Percentiles rank a stretch among this genome's conserved stretches.
These are phyloP conservation scores for Solanum bulbocastanum DNA, from an alignment of 257 asterid genomes.

Conservation along the genomic window DNA sequence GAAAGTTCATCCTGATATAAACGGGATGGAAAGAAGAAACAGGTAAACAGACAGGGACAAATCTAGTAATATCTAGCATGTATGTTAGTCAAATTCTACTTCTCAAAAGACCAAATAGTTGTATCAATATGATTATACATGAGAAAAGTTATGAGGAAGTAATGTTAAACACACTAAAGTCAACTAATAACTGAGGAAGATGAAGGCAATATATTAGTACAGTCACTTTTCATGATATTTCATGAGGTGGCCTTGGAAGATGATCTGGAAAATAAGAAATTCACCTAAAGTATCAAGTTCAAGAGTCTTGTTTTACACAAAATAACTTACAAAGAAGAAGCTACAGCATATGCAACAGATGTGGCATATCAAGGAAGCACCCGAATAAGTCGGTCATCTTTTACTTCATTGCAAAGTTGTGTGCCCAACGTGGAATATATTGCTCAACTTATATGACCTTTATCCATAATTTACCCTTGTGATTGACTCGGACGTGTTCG, in stretches of 20 bases:
- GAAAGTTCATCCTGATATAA: conserved; percentile 47
- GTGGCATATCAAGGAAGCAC: neutral
- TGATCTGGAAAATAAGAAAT: neutral
- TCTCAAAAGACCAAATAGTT: neutral
- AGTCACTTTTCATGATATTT: neutral
- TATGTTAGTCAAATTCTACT: neutral
- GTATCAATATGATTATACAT: neutral
- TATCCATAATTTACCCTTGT: neutral
- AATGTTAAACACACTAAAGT: neutral
- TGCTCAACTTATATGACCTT: neutral
- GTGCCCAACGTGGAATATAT: neutral
- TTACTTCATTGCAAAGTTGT: neutral
- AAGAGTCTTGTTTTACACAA: neutral
- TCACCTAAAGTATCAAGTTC: neutral
- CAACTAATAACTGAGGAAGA: neutral
- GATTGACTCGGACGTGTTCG: neutral
- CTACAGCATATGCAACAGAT: neutral
- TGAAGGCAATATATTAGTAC: neutral
- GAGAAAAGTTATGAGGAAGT: neutral
- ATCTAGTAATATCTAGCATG: neutral
- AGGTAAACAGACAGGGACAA: neutral
- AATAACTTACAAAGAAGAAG: neutral
- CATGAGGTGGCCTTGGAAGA: neutral
- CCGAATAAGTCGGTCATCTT: neutral
- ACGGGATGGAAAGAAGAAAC: conserved; percentile 3